Conservation (phyloP, 768 basidiomycete genomes). For the Lactarius hatsudake region DNA sequence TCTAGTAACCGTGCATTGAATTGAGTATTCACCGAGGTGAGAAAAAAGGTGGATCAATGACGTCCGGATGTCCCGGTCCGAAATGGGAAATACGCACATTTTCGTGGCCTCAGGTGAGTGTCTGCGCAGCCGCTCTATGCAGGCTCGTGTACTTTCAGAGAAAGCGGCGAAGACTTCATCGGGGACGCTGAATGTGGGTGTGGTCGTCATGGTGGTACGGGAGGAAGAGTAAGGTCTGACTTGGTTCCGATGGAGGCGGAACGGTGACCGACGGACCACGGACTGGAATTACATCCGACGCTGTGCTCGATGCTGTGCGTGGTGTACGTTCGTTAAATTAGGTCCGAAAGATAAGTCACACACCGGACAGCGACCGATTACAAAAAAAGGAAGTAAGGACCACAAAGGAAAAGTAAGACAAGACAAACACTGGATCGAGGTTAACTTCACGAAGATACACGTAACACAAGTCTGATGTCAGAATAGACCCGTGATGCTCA, state of each 20-base stretch:
- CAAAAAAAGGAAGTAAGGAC: no score
- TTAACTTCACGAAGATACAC: no score
- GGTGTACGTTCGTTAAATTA: no score
- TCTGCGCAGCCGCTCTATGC: slow-evolving; percentile 17
- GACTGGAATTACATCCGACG: not conserved
- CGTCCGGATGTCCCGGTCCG: slow-evolving; percentile 2
- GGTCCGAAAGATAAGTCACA: no score
- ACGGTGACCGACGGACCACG: not conserved
- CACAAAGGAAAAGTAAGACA: no score
- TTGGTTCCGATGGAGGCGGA: not conserved
- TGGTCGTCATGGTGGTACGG: slow-evolving; percentile 8
- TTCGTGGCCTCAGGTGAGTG: slow-evolving; percentile 16
- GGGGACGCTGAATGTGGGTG: not conserved
- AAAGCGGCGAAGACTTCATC: slow-evolving; percentile 4
- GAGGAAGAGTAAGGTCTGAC: not conserved
- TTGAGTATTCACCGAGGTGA: not conserved
- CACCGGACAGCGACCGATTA: no score
- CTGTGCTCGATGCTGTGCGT: no score
- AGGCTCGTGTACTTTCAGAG: slow-evolving; percentile 15
- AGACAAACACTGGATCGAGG: no score
- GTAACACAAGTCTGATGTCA: no score
- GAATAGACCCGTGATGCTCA: no score
- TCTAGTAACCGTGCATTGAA: slow-evolving; percentile 1
- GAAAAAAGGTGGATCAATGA: not conserved
- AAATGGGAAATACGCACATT: slow-evolving; percentile 4